phyloP scores from a whole-genome alignment of 768 basidiomycete species.

The Suillus weaverae region DNA sequence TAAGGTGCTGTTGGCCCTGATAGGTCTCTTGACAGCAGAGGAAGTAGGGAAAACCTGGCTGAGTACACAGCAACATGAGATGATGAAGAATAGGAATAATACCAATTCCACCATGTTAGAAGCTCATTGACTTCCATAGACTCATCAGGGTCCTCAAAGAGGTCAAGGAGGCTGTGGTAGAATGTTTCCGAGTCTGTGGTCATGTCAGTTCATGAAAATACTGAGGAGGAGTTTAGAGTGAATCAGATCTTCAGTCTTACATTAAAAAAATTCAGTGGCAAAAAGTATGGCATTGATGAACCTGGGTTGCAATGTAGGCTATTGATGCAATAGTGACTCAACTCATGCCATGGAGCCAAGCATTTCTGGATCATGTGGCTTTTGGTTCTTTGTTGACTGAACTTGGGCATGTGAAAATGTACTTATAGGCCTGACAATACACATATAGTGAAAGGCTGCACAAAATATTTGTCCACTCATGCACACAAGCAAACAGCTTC shows the following conservation, averaged over 20 bases:
- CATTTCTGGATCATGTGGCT: slow-evolving; percentile 13
- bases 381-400: slow-evolving; percentile 28
- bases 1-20: background rate
- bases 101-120: slow-evolving; percentile 22
- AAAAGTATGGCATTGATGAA: background rate
- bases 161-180: slow-evolving; percentile 17
- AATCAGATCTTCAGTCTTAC: slow-evolving; percentile 19
- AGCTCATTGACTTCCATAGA: slow-evolving; percentile 17
- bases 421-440: slow-evolving; percentile 24
- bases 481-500: slow-evolving; percentile 20
- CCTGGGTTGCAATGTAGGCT: slow-evolving; percentile 24
- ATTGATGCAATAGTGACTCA: slow-evolving; percentile 17
- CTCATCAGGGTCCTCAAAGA: slow-evolving; percentile 22
- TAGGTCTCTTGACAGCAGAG: background rate
- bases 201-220: slow-evolving; percentile 20
- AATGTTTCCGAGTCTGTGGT: slow-evolving; percentile 27
- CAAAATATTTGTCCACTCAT: slow-evolving; percentile 8
- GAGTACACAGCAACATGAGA: background rate
- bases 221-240: slow-evolving; percentile 15
- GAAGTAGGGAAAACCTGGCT: slow-evolving; percentile 13
- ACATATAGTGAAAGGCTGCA: background rate
- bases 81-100: background rate
- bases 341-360: too few relatives aligned
- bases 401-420: slow-evolving; percentile 32
- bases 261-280: too few relatives aligned